Conservation (phyloP, 129 eudicot genomes). For the Mikania micrantha region DNA sequence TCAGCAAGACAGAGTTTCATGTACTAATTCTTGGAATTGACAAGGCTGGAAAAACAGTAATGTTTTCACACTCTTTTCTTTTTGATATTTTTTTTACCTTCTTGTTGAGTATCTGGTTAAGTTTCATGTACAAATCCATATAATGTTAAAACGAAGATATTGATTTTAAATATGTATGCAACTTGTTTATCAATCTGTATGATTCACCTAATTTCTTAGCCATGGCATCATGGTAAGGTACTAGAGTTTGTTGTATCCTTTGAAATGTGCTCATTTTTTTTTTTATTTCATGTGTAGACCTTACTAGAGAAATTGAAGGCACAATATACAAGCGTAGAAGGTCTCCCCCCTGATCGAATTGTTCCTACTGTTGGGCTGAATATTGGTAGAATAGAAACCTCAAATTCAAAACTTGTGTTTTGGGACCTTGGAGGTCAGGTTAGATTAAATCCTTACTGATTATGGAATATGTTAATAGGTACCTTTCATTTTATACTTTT, state of each 20-base stretch:
- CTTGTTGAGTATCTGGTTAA: not conserved
- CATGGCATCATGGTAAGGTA: not conserved
- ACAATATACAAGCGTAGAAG: conserved; percentile 82
- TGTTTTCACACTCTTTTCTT: conserved; percentile 6
- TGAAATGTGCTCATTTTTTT: conserved; percentile 1
- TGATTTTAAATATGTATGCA: not conserved
- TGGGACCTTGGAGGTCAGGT: conserved; percentile 99
- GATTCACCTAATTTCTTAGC: not conserved
- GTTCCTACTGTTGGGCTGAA: conserved; percentile 99
- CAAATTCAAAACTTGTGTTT: conserved; percentile 82
- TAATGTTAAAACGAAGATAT: not conserved
- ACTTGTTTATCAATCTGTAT: not conserved
- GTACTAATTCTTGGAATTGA: conserved; percentile 96
- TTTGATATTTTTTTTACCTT: conserved; percentile 1
- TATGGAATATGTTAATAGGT: not conserved
- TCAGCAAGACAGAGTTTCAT: conserved; percentile 97
- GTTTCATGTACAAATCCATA: conserved; percentile 11
- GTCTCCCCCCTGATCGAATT: conserved; percentile 90
- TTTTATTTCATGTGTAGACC: conserved; percentile 42
- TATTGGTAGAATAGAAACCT: conserved; percentile 91
- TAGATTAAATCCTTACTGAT: conserved; percentile 23
- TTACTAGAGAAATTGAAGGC: conserved; percentile 88
- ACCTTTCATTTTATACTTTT: not conserved
- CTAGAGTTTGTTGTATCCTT: conserved; percentile 1
- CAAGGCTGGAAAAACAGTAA: conserved; percentile 98